These are phyloP conservation scores for Isatis lusitanica DNA, from an alignment of 441 rosid genomes.

Conservation along the genomic window DNA sequence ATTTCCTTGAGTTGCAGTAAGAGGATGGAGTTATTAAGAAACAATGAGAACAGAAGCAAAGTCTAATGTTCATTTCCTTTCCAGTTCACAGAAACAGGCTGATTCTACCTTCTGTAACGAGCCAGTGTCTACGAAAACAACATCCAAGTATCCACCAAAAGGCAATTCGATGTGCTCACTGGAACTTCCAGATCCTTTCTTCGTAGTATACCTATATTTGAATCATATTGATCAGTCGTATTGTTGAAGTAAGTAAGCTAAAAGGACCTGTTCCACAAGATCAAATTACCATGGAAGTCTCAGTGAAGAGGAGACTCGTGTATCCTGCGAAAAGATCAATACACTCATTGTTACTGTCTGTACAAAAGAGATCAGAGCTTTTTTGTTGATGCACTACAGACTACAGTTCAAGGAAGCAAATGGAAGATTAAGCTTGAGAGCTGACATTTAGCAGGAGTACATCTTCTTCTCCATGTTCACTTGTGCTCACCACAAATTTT, in stretches of 20 bases:
- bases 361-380: neutral
- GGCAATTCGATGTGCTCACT: slow-evolving; percentile 45
- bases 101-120: slow-evolving; percentile 26
- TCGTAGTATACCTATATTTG: slow-evolving; percentile 55
- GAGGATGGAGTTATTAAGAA: slow-evolving; percentile 8
- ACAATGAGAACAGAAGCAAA: slow-evolving; percentile 8
- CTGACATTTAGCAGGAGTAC: slow-evolving; percentile 67
- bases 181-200: slow-evolving; percentile 39
- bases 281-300: slow-evolving; percentile 63
- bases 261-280: neutral
- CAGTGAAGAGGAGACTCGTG: slow-evolving; percentile 37
- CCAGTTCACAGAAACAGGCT: neutral
- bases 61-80: neutral
- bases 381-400: neutral
- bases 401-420: neutral
- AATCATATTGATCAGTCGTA: slow-evolving; percentile 28
- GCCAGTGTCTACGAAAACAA: slow-evolving; percentile 50
- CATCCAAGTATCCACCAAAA: slow-evolving; percentile 47
- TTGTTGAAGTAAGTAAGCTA: slow-evolving; percentile 13
- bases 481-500: slow-evolving; percentile 60
- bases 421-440: slow-evolving; percentile 4
- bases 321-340: slow-evolving; percentile 50
- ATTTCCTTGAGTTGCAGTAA: slow-evolving; percentile 39
- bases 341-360: slow-evolving; percentile 12
- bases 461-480: slow-evolving; percentile 66